A percentile compares a stretch with the other conserved stretches of the same genome.
phyloP scores from a whole-genome alignment of 345 rosid species.

The Fremontodendron californicum region DNA sequence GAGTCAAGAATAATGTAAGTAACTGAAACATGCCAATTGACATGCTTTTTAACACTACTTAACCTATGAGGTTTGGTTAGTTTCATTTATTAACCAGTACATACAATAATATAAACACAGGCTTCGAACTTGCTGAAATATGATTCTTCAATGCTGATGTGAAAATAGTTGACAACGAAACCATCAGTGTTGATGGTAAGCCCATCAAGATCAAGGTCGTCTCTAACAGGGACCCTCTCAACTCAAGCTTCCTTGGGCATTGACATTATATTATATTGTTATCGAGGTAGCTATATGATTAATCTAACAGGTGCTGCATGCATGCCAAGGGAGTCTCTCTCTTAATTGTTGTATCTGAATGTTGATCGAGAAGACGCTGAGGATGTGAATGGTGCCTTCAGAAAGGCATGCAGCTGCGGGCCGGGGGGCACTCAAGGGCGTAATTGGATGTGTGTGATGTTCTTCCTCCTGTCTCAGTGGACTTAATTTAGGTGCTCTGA shows the following conservation, averaged over 20 bases:
- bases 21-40: no score
- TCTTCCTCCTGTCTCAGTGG: constrained; percentile 88
- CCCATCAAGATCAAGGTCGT: constrained; percentile 82
- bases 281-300: constrained; percentile 99
- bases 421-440: constrained; percentile 77
- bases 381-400: constrained; percentile 85
- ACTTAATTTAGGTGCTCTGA: constrained; percentile 89
- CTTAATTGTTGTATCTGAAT: constrained; percentile 89
- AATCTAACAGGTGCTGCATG: no score
- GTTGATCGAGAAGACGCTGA: constrained; percentile 83
- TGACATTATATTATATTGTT: constrained; percentile 95
- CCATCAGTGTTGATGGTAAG: constrained; percentile 94
- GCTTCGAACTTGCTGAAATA: constrained; percentile 96
- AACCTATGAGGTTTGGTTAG: not conserved
- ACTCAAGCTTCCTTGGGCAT: constrained; percentile 98
- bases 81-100: not conserved
- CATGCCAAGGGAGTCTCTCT: constrained; percentile 95
- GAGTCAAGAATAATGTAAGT: constrained; percentile 89
- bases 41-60: not conserved
- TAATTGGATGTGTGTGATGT: constrained; percentile 79
- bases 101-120: constrained; percentile 34
- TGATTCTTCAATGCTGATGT: constrained; percentile 95
- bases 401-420: constrained; percentile 89
- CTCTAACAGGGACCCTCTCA: constrained; percentile 91
- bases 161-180: constrained; percentile 64